These are phyloP conservation scores for Lasiosphaeris hirsuta DNA, from an alignment of 495 filamentous ascomycete genomes.

Conservation along the genomic window DNA sequence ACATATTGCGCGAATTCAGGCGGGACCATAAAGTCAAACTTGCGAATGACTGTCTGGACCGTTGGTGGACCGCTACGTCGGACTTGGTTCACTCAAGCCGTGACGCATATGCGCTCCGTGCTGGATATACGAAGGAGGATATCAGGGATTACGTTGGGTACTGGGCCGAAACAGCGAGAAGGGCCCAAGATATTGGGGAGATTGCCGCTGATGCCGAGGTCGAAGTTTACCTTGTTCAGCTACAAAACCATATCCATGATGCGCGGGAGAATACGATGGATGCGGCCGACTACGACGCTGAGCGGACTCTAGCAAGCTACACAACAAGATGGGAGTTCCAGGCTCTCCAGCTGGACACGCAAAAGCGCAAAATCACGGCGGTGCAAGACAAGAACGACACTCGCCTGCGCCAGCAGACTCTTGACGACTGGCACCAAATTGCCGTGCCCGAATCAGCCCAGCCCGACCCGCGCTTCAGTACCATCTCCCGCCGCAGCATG, in stretches of 20 bases:
- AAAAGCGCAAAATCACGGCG: conserved; percentile 16
- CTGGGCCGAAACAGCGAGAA: conserved; percentile 21
- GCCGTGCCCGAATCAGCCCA: conserved; percentile 19
- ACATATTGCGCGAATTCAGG: conserved; percentile 23
- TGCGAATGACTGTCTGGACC: conserved; percentile 20
- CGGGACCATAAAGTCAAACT: conserved; percentile 28
- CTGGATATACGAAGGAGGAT: conserved; percentile 23
- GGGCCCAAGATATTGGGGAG: conserved; percentile 11
- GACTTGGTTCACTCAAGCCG: conserved; percentile 13
- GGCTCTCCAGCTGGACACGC: conserved; percentile 21
- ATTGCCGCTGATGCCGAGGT: conserved; percentile 28
- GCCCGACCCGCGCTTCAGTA: conserved; percentile 17
- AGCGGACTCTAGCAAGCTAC: conserved; percentile 13
- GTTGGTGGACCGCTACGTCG: conserved; percentile 17
- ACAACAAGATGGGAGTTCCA: conserved; percentile 31
- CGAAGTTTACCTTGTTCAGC: conserved; percentile 23
- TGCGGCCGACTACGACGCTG: conserved; percentile 26
- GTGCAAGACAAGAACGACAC: conserved; percentile 24
- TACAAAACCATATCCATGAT: conserved; percentile 18
- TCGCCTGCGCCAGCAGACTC: conserved; percentile 15
- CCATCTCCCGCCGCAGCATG: conserved; percentile 20
- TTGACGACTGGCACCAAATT: conserved; percentile 27
- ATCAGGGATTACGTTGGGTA: conserved; percentile 21
- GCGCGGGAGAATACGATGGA: conserved; percentile 20
- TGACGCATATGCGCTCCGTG: conserved; percentile 20